Conservation (phyloP, 306 rosid species). For the Corylus americana region DNA sequence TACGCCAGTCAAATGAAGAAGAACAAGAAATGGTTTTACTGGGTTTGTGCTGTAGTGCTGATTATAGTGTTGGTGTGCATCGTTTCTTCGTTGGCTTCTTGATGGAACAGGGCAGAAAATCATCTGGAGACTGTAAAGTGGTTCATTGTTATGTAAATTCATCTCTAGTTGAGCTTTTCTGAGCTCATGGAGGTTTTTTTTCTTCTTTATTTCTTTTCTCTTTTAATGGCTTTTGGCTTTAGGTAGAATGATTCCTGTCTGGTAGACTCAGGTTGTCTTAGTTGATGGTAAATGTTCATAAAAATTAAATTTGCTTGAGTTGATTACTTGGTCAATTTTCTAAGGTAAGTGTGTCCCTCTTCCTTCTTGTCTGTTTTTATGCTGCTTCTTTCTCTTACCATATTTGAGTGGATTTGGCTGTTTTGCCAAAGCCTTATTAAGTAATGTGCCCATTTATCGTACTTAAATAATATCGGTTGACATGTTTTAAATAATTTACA, state of each 20-base stretch:
- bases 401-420: background rate
- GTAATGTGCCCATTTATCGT: too few relatives aligned
- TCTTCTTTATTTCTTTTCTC: background rate
- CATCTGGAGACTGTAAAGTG: conserved; percentile 27
- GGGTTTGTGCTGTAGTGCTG: conserved; percentile 66
- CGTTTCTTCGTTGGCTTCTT: conserved; percentile 57
- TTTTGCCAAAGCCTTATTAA: too few relatives aligned
- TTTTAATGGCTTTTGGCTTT: conserved; percentile 8
- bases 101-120: conserved; percentile 19
- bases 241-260: background rate
- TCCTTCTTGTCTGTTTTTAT: background rate
- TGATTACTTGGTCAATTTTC: conserved; percentile 4
- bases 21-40: conserved; percentile 52
- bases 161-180: conserved; percentile 5
- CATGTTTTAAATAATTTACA: too few relatives aligned
- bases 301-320: conserved; percentile 23
- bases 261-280: background rate
- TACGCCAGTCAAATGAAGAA: conserved; percentile 74
- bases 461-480: too few relatives aligned
- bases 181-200: conserved; percentile 6
- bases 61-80: conserved; percentile 70
- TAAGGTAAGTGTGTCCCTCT: background rate
- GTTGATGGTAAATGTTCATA: conserved; percentile 27
- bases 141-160: conserved; percentile 10
- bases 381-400: background rate